Conservation (phyloP, 441 rosid genomes). For the Metrosideros polymorpha region DNA sequence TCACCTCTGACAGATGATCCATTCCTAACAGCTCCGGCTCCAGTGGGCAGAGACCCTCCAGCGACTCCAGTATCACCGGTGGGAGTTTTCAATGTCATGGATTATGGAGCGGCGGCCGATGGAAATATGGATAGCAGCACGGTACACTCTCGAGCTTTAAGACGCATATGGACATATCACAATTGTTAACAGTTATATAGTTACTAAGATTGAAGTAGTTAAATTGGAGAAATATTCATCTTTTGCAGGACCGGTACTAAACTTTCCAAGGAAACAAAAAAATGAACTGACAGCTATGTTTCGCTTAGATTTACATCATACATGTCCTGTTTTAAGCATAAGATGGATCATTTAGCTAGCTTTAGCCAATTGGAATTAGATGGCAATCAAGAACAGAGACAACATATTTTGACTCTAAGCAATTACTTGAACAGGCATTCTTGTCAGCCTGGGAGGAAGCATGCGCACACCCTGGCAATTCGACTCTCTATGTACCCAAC, state of each 20-base stretch:
- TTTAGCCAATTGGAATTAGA: background rate
- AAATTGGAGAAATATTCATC: background rate
- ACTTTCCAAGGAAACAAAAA: background rate
- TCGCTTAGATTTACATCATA: background rate
- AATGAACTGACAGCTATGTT: background rate
- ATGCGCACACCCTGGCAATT: slow-evolving; percentile 17
- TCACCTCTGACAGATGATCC: background rate
- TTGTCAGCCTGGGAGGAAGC: slow-evolving; percentile 43
- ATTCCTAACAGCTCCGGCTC: background rate
- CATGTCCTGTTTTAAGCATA: background rate
- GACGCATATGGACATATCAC: no score
- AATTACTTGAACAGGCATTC: slow-evolving; percentile 24
- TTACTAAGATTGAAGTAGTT: background rate
- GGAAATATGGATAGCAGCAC: slow-evolving; percentile 22
- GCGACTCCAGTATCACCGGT: no score
- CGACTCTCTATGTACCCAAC: slow-evolving; percentile 29
- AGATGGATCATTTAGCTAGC: background rate
- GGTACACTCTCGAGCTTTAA: slow-evolving; percentile 4
- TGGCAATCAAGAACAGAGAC: background rate
- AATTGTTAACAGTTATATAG: background rate
- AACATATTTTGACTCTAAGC: background rate
- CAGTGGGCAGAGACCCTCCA: background rate
- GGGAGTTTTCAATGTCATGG: slow-evolving; percentile 21
- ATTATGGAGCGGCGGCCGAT: slow-evolving; percentile 26
- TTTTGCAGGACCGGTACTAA: background rate